Evolutionary conservation across 1,284 basidiomycete species (phyloP).

Genomic region (Moesziomyces sp.): DNA sequence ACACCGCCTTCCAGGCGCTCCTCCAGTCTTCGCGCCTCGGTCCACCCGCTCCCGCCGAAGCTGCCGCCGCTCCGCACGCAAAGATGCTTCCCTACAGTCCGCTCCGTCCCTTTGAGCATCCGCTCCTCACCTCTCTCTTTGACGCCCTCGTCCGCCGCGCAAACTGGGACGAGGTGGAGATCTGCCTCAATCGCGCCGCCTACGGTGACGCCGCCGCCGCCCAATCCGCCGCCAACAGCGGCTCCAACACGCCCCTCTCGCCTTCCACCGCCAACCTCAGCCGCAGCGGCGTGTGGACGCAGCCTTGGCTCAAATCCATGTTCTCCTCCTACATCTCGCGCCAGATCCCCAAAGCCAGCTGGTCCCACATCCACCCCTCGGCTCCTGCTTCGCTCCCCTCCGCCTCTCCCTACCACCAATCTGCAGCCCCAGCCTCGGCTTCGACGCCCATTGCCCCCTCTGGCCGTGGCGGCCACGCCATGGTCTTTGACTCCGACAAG

Average conservation of each 20-base stretch:
- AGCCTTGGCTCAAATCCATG: slow-evolving; percentile 48
- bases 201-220: slow-evolving; percentile 36
- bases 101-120: slow-evolving; percentile 73
- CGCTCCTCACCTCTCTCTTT: slow-evolving; percentile 77
- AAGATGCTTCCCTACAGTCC: slow-evolving; percentile 38
- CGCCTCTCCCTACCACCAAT: not conserved
- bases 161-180: slow-evolving; percentile 75
- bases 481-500: slow-evolving; percentile 79
- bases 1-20: slow-evolving; percentile 73
- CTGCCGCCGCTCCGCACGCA: not conserved
- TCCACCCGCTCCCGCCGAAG: slow-evolving; percentile 3
- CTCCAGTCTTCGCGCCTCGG: slow-evolving; percentile 49
- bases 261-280: slow-evolving; percentile 30
- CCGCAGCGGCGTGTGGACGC: slow-evolving; percentile 35
- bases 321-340: slow-evolving; percentile 55
- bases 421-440: not conserved
- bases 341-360: slow-evolving; percentile 47
- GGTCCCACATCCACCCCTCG: slow-evolving; percentile 46
- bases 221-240: slow-evolving; percentile 18
- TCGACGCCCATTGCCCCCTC: slow-evolving; percentile 34
- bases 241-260: slow-evolving; percentile 23
- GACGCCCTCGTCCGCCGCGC: slow-evolving; percentile 76
- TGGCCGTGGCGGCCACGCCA: slow-evolving; percentile 79
- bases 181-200: slow-evolving; percentile 53
- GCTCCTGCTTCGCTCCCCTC: slow-evolving; percentile 3